phyloP scores from a whole-genome alignment of 768 basidiomycete species.

The Suillus paluster region DNA sequence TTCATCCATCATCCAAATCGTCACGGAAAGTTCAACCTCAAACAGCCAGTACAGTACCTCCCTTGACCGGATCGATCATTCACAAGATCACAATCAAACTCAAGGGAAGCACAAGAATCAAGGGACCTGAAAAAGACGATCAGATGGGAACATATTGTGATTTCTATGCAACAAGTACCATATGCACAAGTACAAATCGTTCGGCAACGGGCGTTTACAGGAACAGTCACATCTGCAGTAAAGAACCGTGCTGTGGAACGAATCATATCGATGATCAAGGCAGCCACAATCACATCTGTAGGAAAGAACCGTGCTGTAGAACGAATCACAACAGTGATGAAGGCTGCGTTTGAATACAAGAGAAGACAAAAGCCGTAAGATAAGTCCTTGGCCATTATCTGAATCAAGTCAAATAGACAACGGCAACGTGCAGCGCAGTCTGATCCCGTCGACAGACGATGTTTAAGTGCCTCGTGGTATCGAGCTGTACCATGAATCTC shows the following conservation, averaged over 20 bases:
- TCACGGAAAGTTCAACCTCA: neutral
- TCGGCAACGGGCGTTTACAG: neutral
- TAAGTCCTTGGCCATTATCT: neutral
- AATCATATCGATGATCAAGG: neutral
- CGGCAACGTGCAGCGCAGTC: neutral
- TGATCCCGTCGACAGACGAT: too few species aligned
- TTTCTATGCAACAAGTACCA: slow-evolving; percentile 1
- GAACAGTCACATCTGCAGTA: slow-evolving; percentile 1
- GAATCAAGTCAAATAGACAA: neutral
- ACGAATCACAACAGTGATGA: neutral
- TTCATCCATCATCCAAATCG: neutral
- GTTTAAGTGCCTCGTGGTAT: neutral
- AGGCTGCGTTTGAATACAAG: neutral
- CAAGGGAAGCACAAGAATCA: slow-evolving; percentile 5
- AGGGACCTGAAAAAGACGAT: slow-evolving; percentile 3
- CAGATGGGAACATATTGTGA: slow-evolving; percentile 1
- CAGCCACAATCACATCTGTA: too few species aligned
- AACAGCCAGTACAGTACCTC: neutral
- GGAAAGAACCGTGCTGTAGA: neutral
- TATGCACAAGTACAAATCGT: neutral
- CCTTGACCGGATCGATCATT: neutral
- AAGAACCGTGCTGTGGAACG: neutral
- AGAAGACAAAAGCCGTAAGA: neutral
- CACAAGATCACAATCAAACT: slow-evolving; percentile 8
- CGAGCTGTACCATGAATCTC: neutral